Conservation (phyloP, 2,329 filamentous ascomycete genomes). For the Apiospora pterosperma region DNA sequence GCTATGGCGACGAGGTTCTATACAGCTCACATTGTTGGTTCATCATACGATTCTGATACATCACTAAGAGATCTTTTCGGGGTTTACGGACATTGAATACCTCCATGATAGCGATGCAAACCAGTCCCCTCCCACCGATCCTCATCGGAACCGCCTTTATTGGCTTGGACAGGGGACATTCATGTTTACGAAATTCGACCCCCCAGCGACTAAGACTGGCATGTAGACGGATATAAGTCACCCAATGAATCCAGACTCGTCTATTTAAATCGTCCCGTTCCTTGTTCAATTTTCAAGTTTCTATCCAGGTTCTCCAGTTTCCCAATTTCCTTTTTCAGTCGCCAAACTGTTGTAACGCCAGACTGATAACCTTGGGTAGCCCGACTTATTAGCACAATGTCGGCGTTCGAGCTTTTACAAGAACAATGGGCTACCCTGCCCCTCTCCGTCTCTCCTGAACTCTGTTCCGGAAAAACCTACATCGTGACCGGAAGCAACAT, state of each 20-base stretch:
- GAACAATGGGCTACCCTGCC: background rate
- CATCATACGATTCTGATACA: background rate
- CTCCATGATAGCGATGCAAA: background rate
- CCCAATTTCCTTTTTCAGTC: background rate
- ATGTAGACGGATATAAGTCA: background rate
- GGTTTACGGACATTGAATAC: background rate
- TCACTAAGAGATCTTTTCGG: background rate
- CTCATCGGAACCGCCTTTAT: background rate
- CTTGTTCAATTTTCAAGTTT: background rate
- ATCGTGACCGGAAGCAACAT: conserved; percentile 9
- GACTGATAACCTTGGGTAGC: background rate
- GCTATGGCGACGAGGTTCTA: background rate
- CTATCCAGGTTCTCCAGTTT: background rate
- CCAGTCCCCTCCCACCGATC: background rate
- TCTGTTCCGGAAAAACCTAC: conserved; percentile 3
- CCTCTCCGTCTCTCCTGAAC: background rate
- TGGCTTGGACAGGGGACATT: background rate
- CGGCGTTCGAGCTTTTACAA: background rate
- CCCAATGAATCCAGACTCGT: background rate
- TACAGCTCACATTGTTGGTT: background rate
- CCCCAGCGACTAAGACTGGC: background rate
- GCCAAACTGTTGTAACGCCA: background rate
- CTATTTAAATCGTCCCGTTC: background rate
- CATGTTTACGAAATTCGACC: background rate
- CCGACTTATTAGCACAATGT: background rate